These are phyloP conservation scores for Rhododendron simsii DNA, from an alignment of 148 eudicot species.

Conservation along the genomic window DNA sequence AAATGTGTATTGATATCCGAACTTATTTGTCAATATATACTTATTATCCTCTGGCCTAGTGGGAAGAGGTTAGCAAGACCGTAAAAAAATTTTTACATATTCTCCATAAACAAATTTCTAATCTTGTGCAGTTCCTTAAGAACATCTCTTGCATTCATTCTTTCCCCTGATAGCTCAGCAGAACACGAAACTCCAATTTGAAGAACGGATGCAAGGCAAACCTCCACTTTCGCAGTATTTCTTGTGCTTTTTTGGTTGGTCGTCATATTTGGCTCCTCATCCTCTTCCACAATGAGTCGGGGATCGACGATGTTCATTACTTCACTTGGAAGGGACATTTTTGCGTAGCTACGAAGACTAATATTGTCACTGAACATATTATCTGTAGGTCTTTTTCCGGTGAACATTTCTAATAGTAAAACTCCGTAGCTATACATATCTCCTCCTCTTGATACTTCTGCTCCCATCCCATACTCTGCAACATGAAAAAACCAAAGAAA, in stretches of 20 bases:
- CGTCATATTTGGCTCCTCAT: background rate
- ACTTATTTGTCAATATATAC: too few species aligned
- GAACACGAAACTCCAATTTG: conserved; percentile 14
- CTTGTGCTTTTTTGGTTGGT: background rate
- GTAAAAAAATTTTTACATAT: background rate
- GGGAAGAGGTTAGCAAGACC: too few species aligned
- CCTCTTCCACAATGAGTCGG: background rate
- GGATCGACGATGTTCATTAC: conserved; percentile 14
- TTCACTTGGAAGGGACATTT: conserved; percentile 8
- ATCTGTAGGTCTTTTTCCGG: conserved; percentile 16
- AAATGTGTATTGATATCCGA: too few species aligned
- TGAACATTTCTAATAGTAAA: conserved; percentile 7
- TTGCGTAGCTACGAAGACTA: conserved; percentile 7
- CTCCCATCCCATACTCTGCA: conserved; percentile 20
- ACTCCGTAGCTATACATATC: conserved; percentile 24
- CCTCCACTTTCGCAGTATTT: background rate
- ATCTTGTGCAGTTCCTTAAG: background rate
- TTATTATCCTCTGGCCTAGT: too few species aligned
- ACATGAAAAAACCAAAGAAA: too few species aligned
- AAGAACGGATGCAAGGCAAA: background rate
- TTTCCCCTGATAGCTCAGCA: conserved; percentile 1
- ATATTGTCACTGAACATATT: background rate
- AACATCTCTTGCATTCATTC: background rate
- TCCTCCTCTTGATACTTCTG: background rate
- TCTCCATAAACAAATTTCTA: background rate